Evolutionary conservation across 257 asterid genomes (phyloP).

Genomic region (Scutellaria galericulata): DNA sequence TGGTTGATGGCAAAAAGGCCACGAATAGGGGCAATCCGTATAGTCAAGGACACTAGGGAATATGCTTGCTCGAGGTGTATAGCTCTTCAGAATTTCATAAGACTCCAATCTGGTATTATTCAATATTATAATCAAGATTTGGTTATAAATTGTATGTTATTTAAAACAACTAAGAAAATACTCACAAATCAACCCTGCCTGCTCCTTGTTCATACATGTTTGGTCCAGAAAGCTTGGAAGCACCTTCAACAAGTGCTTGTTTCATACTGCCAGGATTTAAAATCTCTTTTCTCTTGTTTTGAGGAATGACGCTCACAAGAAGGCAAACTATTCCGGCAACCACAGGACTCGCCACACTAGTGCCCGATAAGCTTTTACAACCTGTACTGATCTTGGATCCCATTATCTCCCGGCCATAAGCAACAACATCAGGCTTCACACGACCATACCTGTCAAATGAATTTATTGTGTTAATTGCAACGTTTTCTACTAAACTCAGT

Average conservation of each 20-base stretch:
- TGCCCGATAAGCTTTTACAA: conserved; percentile 98
- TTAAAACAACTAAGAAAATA: conserved; percentile 33
- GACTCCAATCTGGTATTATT: conserved; percentile 76
- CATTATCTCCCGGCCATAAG: conserved; percentile 97
- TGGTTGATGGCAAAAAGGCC: conserved; percentile 99
- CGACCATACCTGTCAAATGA: conserved; percentile 83
- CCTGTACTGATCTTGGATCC: conserved; percentile 98
- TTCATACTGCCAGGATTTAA: conserved; percentile 96
- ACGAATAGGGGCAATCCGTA: conserved; percentile 94
- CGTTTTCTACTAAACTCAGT: conserved; percentile 14
- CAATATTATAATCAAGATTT: conserved; percentile 38
- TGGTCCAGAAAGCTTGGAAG: conserved; percentile 93
- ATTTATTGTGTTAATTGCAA: conserved; percentile 30
- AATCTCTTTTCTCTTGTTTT: conserved; percentile 73
- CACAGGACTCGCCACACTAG: conserved; percentile 99
- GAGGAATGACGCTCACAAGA: conserved; percentile 89
- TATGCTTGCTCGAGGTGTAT: conserved; percentile 95
- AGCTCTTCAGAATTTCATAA: conserved; percentile 81
- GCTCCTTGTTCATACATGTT: conserved; percentile 99
- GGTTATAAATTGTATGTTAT: conserved; percentile 24
- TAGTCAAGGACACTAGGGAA: conserved; percentile 91
- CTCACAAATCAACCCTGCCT: conserved; percentile 99
- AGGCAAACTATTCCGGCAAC: conserved; percentile 99
- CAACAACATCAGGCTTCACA: conserved; percentile 97
- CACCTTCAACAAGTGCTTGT: conserved; percentile 98